Conservation (phyloP, 2,329 filamentous ascomycete species). For the Colletotrichum horii region DNA sequence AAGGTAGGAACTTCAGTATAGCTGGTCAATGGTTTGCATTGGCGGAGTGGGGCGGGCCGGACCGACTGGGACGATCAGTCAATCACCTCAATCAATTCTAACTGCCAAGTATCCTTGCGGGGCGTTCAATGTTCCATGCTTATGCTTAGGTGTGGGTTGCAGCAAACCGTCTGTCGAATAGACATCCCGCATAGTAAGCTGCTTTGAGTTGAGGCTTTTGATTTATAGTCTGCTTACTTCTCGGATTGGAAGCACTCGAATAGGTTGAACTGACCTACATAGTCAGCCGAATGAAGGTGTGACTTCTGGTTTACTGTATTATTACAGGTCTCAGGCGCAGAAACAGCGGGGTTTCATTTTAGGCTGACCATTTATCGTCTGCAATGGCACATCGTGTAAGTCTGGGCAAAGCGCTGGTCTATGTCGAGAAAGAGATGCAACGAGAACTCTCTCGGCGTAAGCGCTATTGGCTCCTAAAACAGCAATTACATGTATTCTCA, state of each 20-base stretch:
- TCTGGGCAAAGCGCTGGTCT: neutral
- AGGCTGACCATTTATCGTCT: neutral
- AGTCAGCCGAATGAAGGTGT: neutral
- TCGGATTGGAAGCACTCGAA: neutral
- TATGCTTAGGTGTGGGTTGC: neutral
- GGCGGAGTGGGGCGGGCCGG: neutral
- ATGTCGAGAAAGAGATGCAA: neutral
- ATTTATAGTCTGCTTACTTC: neutral
- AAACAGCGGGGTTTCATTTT: neutral
- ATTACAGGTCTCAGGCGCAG: neutral
- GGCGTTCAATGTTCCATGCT: neutral
- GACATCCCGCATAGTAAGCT: neutral
- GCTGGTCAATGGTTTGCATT: neutral
- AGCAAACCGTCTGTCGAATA: neutral
- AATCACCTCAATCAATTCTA: neutral
- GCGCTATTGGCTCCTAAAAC: neutral
- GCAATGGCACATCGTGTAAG: neutral
- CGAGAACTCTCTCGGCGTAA: constrained; percentile 1
- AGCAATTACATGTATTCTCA: neutral
- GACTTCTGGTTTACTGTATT: neutral
- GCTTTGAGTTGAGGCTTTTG: neutral
- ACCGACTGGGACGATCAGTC: neutral
- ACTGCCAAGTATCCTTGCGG: neutral
- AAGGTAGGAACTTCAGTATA: neutral
- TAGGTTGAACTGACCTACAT: neutral